Evolutionary conservation across 2,329 filamentous ascomycete genomes (phyloP), one percentile per base, ranked within the genome.

Genomic region (Calonectria ilicicola): DNA sequence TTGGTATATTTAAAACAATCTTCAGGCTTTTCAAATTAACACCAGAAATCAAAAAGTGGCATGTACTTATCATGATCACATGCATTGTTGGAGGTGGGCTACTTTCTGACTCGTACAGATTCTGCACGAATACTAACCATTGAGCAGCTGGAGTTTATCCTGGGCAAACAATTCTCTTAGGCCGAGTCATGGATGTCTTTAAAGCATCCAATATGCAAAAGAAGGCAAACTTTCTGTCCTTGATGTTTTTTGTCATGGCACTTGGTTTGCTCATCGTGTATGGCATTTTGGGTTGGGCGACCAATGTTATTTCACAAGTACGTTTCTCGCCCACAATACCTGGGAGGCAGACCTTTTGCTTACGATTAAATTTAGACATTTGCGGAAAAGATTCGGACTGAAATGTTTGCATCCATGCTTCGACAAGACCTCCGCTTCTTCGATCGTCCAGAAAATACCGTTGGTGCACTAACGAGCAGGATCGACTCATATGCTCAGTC

Each of bases 161-260:
- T 4, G 70, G 65, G 5, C 72, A 74, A 35, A 64, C 69, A 3
- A 19, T 74, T 23, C 40, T 73, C 14, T 32, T 73, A 19, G 49
- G 46, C 5, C 53, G 56, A 19, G 21, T 82, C 21, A 79, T 82
- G 56, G 75, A 79, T 5, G 77, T 76, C 3, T 77, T 79, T 58
- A 70, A 72, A 14, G n/a, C 27, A 9, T 42, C 73, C 8, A 42
- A 70, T 10, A 74, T 75, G 56, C 19, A 70, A 4, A 46, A 65
- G 35, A 23, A 62, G 21, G 86, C 84, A 5, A 84, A 89, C 75
- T 87, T 88, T 74, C 88, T 84, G 80, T 81, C 86, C 0, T 81
- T 86, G 23, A 88, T 89, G 86, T 88, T 88, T 72, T 85, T 88
- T 53, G 80, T 88, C 4, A 75, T 87, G 51, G 86, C 87, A 3